These are phyloP conservation scores for Cerrena zonata DNA, from an alignment of 1,284 basidiomycete species.

Conservation along the genomic window DNA sequence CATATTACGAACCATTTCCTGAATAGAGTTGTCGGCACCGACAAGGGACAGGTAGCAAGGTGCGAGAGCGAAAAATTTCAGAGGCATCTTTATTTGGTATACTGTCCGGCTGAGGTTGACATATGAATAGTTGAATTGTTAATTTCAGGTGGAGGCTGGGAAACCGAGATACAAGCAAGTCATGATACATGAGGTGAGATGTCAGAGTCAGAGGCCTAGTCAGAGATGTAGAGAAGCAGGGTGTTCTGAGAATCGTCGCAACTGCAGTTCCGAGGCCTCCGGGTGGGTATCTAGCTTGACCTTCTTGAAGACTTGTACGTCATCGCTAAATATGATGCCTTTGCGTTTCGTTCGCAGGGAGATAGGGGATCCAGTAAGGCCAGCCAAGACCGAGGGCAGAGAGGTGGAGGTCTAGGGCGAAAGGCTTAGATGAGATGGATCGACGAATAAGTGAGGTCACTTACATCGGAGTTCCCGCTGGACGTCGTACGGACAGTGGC, in stretches of 20 bases:
- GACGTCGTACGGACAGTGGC: neutral
- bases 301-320: conserved; percentile 11
- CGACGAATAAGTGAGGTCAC: no score
- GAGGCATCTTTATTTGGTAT: no score
- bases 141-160: no score
- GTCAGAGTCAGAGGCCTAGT: neutral
- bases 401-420: neutral
- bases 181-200: neutral
- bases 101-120: no score
- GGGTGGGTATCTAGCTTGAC: conserved; percentile 1
- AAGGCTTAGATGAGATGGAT: neutral
- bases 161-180: neutral
- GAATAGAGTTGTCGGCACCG: no score
- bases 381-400: neutral
- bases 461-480: neutral
- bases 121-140: no score
- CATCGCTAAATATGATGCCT: conserved; percentile 15
- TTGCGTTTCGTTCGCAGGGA: conserved; percentile 19
- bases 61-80: no score
- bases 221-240: neutral
- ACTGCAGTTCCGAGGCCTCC: neutral
- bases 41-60: no score
- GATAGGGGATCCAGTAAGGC: conserved; percentile 14
- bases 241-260: neutral
- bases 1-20: no score